Conservation (phyloP, 2,329 filamentous ascomycete species). For the Bimuria novae-zelandiae region DNA sequence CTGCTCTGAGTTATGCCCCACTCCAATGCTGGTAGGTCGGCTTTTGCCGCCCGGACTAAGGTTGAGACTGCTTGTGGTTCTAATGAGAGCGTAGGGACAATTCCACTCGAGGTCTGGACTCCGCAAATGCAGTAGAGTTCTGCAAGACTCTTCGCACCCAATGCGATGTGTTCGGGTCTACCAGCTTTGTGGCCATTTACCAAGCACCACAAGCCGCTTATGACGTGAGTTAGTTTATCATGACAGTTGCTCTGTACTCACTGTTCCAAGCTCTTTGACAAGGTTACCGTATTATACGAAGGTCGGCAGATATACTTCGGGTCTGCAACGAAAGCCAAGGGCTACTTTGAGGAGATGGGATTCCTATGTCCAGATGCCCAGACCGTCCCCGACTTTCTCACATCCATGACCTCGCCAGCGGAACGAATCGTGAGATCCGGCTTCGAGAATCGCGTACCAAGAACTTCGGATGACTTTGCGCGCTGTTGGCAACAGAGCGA, state of each 20-base stretch:
- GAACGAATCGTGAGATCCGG: constrained; percentile 53
- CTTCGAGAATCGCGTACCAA: constrained; percentile 51
- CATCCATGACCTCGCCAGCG: constrained; percentile 65
- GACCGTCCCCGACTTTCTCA: constrained; percentile 77
- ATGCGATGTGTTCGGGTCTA: constrained; percentile 54
- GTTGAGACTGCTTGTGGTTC: too few species aligned
- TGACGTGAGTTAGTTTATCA: constrained; percentile 46
- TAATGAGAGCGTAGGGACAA: constrained; percentile 53
- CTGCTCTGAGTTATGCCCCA: constrained; percentile 50
- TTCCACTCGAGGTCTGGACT: constrained; percentile 32
- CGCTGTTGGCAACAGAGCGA: constrained; percentile 59
- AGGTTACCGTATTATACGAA: constrained; percentile 68
- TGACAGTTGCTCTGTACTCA: constrained; percentile 58
- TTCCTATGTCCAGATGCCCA: constrained; percentile 73
- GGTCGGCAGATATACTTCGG: constrained; percentile 79
- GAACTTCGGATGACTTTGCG: constrained; percentile 57
- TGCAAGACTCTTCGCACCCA: constrained; percentile 56
- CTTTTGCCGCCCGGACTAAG: too few species aligned
- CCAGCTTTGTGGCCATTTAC: constrained; percentile 56
- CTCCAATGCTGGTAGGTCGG: constrained; percentile 49
- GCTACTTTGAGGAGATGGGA: constrained; percentile 71
- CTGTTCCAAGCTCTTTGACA: constrained; percentile 76
- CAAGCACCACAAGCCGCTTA: constrained; percentile 70
- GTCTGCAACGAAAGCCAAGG: constrained; percentile 62
- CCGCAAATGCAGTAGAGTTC: constrained; percentile 60